These are phyloP conservation scores for Lepidium campestre DNA, from an alignment of 441 rosid species.

Conservation along the genomic window DNA sequence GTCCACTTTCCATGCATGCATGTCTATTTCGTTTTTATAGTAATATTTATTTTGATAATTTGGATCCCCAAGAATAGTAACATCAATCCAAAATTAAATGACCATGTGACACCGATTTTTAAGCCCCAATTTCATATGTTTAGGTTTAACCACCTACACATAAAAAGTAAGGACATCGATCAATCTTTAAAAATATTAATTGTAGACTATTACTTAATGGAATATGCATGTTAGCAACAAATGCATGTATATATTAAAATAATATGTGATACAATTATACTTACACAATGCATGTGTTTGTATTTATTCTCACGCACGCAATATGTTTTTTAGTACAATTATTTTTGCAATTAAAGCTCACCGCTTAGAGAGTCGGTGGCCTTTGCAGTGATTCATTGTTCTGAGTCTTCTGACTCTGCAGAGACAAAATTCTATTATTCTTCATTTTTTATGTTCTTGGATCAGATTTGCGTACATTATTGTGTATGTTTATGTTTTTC, in stretches of 20 bases:
- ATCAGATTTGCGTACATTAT: neutral
- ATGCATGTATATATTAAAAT: neutral
- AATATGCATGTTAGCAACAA: neutral
- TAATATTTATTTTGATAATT: neutral
- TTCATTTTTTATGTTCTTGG: neutral
- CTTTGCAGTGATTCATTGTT: slow-evolving; percentile 9
- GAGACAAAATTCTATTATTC: slow-evolving; percentile 22
- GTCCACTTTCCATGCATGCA: slow-evolving; percentile 23
- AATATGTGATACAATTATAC: neutral
- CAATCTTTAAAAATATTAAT: too few species aligned
- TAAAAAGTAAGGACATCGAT: neutral
- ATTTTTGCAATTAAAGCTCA: slow-evolving; percentile 27
- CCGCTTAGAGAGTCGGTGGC: slow-evolving; percentile 25
- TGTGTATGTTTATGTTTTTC: too few species aligned
- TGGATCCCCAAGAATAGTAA: neutral
- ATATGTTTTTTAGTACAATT: slow-evolving; percentile 6
- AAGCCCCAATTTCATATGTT: neutral
- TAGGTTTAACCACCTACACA: neutral
- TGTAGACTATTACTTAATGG: neutral
- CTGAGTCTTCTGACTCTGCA: slow-evolving; percentile 4
- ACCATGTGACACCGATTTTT: neutral
- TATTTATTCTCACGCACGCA: slow-evolving; percentile 17
- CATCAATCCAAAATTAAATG: slow-evolving; percentile 2
- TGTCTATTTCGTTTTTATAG: neutral
- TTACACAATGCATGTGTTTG: slow-evolving; percentile 13